Base-by-base conservation (phyloP, 139 green algal species). In the Yamagishiella unicocca region DNA sequence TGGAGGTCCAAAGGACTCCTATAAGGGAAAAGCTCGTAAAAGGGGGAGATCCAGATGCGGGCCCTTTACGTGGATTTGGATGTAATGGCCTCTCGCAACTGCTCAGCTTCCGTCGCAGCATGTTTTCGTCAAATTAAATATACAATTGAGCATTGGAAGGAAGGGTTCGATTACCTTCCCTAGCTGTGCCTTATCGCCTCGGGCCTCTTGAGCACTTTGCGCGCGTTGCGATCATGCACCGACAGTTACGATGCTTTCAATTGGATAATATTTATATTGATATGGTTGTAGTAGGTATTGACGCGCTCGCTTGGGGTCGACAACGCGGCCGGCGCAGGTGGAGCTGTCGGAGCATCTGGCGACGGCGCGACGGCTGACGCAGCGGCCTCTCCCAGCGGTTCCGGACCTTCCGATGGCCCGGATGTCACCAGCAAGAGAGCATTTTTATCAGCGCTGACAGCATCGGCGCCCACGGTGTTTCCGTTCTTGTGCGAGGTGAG, bases 401-500 rank as follows among this genome's bases (percentile, higher is more conserved):
- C 78, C 7, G 78, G 58, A n/a, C 8, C 64, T 2, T 22, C 80
- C 38, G 80, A 86, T 45, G 62, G 31, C 17, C 80, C 80, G 31
- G 80, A 86, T 37, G 80, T 86, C 3, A 86, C 96, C 17, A 81
- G 64, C 72, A 95, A 95, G 89, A 90, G 95, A 2, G 73, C 82
- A 31, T 94, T 96, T 71, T 78, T 98, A 46, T 70, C 89, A 6
- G 91, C 84, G 1, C 90, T 97, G 29, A 92, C 91, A 2, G 74
- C 81, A 3, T 93, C 88, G 4, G 85, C 96, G 14, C 53, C 87
- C 4, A 70, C 58, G 2, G 90, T 96, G 38, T 92, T 97, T 82
- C 93, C 92, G 4, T 96, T 96, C 45, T 73, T 97, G 25, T 90
- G 94, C 80, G 68, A 89, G 85, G 88, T 94, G n/a, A 40, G 76